A percentile compares a stretch with the other conserved stretches of the same genome.
phyloP scores from a whole-genome alignment of 495 filamentous ascomycete species.

The Tuber aestivum region DNA sequence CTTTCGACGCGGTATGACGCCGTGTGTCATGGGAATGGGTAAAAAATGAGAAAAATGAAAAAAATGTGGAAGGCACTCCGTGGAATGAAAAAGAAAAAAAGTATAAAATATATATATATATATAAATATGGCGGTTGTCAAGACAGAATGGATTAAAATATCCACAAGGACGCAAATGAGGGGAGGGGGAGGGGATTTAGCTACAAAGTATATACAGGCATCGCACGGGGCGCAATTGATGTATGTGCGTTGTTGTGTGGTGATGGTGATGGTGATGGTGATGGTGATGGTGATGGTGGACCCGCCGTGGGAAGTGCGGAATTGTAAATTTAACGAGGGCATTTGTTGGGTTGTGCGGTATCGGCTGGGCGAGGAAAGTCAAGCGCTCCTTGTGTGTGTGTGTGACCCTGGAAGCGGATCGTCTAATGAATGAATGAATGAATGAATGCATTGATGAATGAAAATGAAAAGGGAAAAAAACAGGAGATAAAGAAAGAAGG shows the following conservation, averaged over 20 bases:
- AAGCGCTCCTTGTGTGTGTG: neutral
- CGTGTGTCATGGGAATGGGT: constrained; percentile 35
- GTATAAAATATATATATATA: neutral
- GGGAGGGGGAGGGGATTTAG: neutral
- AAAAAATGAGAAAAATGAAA: no score
- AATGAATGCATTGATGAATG: neutral
- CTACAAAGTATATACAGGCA: constrained; percentile 21
- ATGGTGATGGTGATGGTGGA: neutral
- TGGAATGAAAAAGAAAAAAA: no score
- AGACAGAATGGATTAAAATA: neutral
- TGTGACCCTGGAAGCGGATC: neutral
- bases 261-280: neutral
- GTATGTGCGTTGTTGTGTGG: constrained; percentile 29
- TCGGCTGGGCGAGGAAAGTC: neutral
- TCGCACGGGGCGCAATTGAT: constrained; percentile 39
- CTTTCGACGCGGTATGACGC: constrained; percentile 34
- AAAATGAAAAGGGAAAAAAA: neutral
- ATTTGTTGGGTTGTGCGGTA: neutral
- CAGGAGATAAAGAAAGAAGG: neutral
- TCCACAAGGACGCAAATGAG: neutral
- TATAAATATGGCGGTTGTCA: neutral
- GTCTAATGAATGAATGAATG: neutral
- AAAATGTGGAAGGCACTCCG: neutral
- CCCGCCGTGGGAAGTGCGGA: neutral
- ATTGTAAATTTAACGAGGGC: neutral